Percentiles rank a stretch among this genome's conserved stretches.
phyloP scores from a whole-genome alignment of 2,329 filamentous ascomycete genomes.

The Cordyceps pruinosa region DNA sequence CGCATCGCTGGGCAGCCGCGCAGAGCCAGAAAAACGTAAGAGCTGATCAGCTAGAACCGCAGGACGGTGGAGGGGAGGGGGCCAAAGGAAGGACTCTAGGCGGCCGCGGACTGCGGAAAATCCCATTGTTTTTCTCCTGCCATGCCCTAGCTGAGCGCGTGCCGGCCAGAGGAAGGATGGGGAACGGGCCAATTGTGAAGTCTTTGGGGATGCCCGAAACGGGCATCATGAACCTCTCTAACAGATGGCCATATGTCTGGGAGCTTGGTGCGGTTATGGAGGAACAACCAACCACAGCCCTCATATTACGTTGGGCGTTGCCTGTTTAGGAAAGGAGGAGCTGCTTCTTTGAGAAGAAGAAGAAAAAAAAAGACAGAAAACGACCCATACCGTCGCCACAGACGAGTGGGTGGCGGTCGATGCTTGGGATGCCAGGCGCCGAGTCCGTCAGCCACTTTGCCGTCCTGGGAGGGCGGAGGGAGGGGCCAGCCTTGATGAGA shows the following conservation, averaged over 20 bases:
- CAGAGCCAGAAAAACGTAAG: not conserved
- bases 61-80: not conserved
- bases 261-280: slow-evolving; percentile 12
- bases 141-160: slow-evolving; percentile 1
- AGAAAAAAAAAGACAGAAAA: not conserved
- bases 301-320: slow-evolving; percentile 8
- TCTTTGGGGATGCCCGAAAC: slow-evolving; percentile 1
- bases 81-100: not conserved
- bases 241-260: slow-evolving; percentile 12
- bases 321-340: slow-evolving; percentile 9
- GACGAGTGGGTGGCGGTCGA: not conserved
- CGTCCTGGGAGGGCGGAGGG: too few relatives aligned
- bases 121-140: not conserved
- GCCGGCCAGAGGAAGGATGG: not conserved
- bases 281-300: slow-evolving; percentile 12
- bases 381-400: not conserved
- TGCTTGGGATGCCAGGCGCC: too few relatives aligned
- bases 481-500: too few relatives aligned
- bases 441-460: too few relatives aligned
- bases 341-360: not conserved
- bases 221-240: slow-evolving; percentile 10
- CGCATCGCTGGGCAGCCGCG: not conserved
- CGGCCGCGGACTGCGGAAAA: not conserved
- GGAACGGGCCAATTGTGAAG: slow-evolving; percentile 8
- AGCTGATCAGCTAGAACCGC: not conserved